Evolutionary conservation across 129 eudicot genomes (phyloP), one percentile per base, ranked within the genome.

Genomic region (Solidago caesia): DNA sequence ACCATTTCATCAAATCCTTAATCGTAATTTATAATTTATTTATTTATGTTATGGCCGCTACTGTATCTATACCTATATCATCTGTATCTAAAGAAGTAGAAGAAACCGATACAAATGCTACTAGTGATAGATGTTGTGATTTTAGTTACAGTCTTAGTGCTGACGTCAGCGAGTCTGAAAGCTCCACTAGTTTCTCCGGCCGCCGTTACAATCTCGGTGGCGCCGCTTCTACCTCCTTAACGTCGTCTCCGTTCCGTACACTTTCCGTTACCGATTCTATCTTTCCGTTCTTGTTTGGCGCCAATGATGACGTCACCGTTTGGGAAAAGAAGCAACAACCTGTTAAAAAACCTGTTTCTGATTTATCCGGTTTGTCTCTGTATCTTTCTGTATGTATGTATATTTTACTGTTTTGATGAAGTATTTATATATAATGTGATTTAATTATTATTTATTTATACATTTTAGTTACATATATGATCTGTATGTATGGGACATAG

Each of bases 91-190:
- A 42, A 51, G 76, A 77, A 61, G 71, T 48, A 70, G 49, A 62
- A 9, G 62, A 62, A 70, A 62, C 70, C 67, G 89, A 15, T 48
- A 42, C 61, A 27, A 88, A 48, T 88, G 87, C 8, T 82, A 74
- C n/a, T 74, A 79, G 86, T 42, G 91, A 83, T 44, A 83, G 91
- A 56, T 81, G 90, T 68, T 79, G 91, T 43, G 84, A 88, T 27
- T 92, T 85, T 26, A 88, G 96, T 76, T 89, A 92, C 71, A 81
- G 91, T 57, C 72, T 88, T 56, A 90, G 97, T 62, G 97, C 98
- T 52, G 98, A 93, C 76, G 85, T 93, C 56, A 90, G 98, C 77
- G 98, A 88, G 66, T 93, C 96, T 15, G 98, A 93, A 73, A 84
- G 85, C 58, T 93, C 96, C 8, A 75, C 76, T 51, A 84, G 87